Evolutionary conservation across 192 early-diverging fungal genomes (phyloP).

Genomic region (Gorgonomyces haynaldii): DNA sequence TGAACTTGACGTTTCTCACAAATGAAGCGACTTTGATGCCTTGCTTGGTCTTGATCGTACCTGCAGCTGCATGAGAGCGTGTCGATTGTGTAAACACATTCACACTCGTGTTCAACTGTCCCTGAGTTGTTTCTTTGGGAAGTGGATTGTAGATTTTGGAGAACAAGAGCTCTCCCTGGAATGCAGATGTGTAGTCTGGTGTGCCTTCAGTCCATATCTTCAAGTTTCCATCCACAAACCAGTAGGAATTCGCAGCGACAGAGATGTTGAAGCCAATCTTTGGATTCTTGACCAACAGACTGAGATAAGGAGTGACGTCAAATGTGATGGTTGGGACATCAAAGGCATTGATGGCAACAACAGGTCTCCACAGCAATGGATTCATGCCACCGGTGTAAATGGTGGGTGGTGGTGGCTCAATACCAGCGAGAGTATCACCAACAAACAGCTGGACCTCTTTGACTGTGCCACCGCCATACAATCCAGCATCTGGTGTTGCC

Average conservation of each 20-base stretch:
- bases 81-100: neutral
- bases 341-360: constrained; percentile 9
- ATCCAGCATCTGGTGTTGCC: constrained; percentile 12
- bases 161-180: neutral
- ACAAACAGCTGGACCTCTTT: constrained; percentile 20
- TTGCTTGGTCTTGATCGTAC: neutral
- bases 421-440: constrained; percentile 8
- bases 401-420: constrained; percentile 14
- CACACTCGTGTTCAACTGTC: neutral
- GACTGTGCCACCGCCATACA: constrained; percentile 15
- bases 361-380: constrained; percentile 16
- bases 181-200: neutral
- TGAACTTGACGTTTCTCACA: neutral
- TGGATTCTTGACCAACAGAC: constrained; percentile 7
- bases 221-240: constrained; percentile 18
- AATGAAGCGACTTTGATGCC: neutral
- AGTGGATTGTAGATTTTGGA: neutral
- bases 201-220: constrained; percentile 11
- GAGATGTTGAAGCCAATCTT: constrained; percentile 18
- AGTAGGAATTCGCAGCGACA: constrained; percentile 3
- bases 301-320: constrained; percentile 17
- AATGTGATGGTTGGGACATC: constrained; percentile 12
- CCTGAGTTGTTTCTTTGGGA: neutral
- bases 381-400: constrained; percentile 24
- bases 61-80: neutral